phyloP scores from a whole-genome alignment of 116 monocot genomes.

The Phalaenopsis hybrid region DNA sequence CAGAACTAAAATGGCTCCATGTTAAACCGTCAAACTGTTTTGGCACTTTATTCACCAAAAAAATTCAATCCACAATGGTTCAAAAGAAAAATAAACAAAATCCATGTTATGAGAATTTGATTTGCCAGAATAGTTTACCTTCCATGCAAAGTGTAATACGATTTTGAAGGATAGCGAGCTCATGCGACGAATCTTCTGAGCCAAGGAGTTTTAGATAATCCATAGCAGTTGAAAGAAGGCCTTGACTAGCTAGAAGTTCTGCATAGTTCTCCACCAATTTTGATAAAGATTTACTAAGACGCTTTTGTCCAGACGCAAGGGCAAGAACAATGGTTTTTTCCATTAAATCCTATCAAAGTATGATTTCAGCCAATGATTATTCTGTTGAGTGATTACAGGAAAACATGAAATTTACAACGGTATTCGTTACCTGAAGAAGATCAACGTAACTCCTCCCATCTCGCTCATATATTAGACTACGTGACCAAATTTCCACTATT shows the following conservation, averaged over 20 bases:
- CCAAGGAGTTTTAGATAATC: conserved; percentile 88
- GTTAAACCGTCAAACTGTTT: too few relatives aligned
- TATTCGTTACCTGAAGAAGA: conserved; percentile 71
- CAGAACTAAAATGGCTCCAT: too few relatives aligned
- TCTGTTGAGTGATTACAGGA: not conserved
- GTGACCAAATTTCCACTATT: conserved; percentile 98
- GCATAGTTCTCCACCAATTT: conserved; percentile 97
- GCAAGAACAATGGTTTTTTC: conserved; percentile 87
- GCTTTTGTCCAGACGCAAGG: conserved; percentile 84
- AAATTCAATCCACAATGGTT: not conserved
- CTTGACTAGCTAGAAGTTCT: conserved; percentile 91
- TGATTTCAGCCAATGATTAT: not conserved
- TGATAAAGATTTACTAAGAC: conserved; percentile 69
- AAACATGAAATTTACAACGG: not conserved
- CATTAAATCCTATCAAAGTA: conserved; percentile 80
- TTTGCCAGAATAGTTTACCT: conserved; percentile 17
- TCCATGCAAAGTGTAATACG: conserved; percentile 68
- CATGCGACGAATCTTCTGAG: conserved; percentile 60
- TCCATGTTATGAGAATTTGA: not conserved
- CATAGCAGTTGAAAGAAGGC: conserved; percentile 91
- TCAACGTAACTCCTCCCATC: conserved; percentile 78
- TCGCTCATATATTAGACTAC: conserved; percentile 47
- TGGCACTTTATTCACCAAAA: too few relatives aligned
- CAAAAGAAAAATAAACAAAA: not conserved
- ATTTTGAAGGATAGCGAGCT: conserved; percentile 77